Base-by-base conservation (phyloP, 768 basidiomycete genomes). In the Tylopilus rubrobrunneus region DNA sequence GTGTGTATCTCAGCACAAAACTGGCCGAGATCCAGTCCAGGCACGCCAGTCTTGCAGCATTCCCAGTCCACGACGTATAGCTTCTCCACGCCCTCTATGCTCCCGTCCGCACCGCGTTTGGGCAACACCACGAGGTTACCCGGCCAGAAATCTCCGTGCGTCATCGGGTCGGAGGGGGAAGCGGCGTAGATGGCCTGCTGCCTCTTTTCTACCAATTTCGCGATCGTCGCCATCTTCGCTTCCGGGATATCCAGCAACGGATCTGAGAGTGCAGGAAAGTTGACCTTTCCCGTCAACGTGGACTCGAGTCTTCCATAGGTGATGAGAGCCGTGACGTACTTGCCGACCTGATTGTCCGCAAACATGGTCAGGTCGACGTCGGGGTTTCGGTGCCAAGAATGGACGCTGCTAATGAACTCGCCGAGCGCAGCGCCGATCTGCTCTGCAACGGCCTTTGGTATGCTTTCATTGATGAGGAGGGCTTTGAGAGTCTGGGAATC, bases 111-210 rank as follows among this genome's bases (percentile, higher is more conserved):
- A 1, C 68, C 62, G 7, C 61, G 62, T 45, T 67, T 67, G 11
- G 75, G 62, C 11, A 59, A 65, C n/a, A 86, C 59, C 56, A 86
- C 71, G 44, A 87, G 57, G 60, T 88, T 87, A 0, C 85, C 86
- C 2, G 86, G 79, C 85, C 86, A 88, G 59, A 87, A 83, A 64
- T 88, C 87, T 0, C 87, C 86, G 11, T 69, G 69, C 21, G 68
- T 71, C 53, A 70, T 45, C 11, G 69, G 61, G 45, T 73, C 72
- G 34, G 62, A 52, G 28, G 64, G 29, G 3, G 57, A 59, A 11
- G 66, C 63, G 25, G 63, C 63, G 25, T 54, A 43, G 33, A 80
- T 75, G n/a, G 57, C 67, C 23, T 60, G 43, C 10, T 61, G 56
- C 51, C 65, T 69, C 43, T 57, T 65, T 37, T 65, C 58, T 9